Percentiles rank a stretch among this genome's conserved stretches.
These are phyloP conservation scores for Eutypa lata DNA, from an alignment of 2,329 filamentous ascomycete species.

Conservation along the genomic window DNA sequence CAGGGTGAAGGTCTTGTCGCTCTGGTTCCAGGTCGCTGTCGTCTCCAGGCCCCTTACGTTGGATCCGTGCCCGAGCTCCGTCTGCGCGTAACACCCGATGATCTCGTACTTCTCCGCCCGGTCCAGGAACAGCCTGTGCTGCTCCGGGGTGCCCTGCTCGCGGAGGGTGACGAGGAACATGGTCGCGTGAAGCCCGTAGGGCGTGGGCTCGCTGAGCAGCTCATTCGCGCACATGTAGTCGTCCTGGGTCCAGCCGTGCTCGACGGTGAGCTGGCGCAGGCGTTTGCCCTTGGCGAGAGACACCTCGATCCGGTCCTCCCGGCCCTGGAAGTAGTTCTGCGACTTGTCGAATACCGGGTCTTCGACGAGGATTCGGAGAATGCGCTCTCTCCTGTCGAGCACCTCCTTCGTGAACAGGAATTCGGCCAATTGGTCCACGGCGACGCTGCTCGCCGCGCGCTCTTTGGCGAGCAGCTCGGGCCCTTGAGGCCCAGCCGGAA, in stretches of 20 bases:
- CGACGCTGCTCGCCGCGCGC: slow-evolving; percentile 63
- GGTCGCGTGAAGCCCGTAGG: slow-evolving; percentile 67
- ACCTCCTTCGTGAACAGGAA: slow-evolving; percentile 67
- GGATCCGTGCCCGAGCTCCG: slow-evolving; percentile 74
- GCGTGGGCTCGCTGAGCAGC: slow-evolving; percentile 69
- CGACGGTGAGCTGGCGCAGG: slow-evolving; percentile 60
- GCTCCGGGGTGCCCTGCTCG: slow-evolving; percentile 70
- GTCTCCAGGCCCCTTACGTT: slow-evolving; percentile 74
- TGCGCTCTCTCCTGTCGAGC: slow-evolving; percentile 56
- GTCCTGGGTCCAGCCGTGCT: slow-evolving; percentile 65
- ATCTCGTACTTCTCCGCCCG: slow-evolving; percentile 66
- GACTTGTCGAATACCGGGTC: slow-evolving; percentile 76
- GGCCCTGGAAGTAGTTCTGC: slow-evolving; percentile 71
- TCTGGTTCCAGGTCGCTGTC: slow-evolving; percentile 68
- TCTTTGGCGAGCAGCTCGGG: slow-evolving; percentile 66
- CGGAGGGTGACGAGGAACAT: slow-evolving; percentile 56
- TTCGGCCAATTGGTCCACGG: slow-evolving; percentile 63
- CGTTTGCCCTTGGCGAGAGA: slow-evolving; percentile 69
- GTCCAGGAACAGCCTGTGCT: slow-evolving; percentile 70
- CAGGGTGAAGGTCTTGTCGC: slow-evolving; percentile 72
- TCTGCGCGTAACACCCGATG: slow-evolving; percentile 79
- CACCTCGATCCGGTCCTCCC: slow-evolving; percentile 65
- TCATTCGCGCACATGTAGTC: slow-evolving; percentile 65
- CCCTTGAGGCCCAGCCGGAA: slow-evolving; percentile 65
- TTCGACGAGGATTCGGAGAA: slow-evolving; percentile 62